Conservation (phyloP, 148 eudicot species). For the Spergularia marina region DNA sequence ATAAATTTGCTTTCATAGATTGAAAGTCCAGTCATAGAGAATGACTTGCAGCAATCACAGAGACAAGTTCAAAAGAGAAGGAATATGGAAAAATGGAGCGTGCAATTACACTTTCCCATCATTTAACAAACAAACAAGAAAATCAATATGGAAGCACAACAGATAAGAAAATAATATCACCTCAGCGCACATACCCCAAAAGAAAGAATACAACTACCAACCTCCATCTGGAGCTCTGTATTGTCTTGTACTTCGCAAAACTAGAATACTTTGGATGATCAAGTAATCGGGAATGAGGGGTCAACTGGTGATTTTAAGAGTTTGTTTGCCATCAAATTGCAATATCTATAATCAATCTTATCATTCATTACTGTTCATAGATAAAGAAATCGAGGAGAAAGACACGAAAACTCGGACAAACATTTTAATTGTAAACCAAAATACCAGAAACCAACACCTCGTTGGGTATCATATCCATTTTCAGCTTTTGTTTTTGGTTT, state of each 20-base stretch:
- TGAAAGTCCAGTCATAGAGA: neutral
- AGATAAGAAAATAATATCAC: neutral
- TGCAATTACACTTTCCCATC: neutral
- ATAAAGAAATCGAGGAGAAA: too few species aligned
- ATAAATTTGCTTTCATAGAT: neutral
- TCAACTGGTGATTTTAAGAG: too few species aligned
- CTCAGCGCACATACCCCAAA: neutral
- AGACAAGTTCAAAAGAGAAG: neutral
- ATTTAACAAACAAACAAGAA: neutral
- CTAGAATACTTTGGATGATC: neutral
- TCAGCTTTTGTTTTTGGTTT: too few species aligned
- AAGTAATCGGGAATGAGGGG: too few species aligned
- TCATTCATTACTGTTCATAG: too few species aligned
- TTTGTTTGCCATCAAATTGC: too few species aligned
- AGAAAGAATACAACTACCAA: too few species aligned
- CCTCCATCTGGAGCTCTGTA: neutral
- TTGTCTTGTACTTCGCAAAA: conserved; percentile 1
- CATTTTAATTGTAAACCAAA: too few species aligned
- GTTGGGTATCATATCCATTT: too few species aligned
- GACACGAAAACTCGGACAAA: too few species aligned
- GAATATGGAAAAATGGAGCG: neutral
- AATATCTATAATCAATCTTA: too few species aligned
- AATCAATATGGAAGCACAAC: neutral
- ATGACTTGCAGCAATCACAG: neutral
- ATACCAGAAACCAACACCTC: too few species aligned